Evolutionary conservation across 225 moss, liverwort and hornwort species (phyloP), one percentile per base, ranked within the genome.

Genomic region (Straminergon stramineum): DNA sequence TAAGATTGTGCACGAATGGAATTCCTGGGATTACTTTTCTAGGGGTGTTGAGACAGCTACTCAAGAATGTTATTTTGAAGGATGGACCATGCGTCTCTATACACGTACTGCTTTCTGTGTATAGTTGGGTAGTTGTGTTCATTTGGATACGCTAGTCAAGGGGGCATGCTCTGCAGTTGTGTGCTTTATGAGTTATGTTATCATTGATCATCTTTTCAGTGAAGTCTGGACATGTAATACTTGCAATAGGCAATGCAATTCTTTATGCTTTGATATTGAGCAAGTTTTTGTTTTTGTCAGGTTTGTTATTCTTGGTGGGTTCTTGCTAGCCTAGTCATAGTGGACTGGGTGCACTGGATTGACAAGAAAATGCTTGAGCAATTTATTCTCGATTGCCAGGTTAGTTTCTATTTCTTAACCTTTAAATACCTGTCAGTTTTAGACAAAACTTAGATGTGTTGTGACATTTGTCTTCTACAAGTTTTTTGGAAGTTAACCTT

Each of bases 291-390:
- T 81, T 88, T 68, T 84, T 80, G 18, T 82, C 95, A 98, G 96
- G 96, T 97, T 86, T 97, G 99, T 90, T 99, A 97, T 84, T 96
- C 99, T 75, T 97, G 99, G 97, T 97, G 99, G 97, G 96, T 99
- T 39, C 93, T 97, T 60, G 92, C 97, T 83, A 97, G 97, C 89
- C 93, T 97, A 78, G 94, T 96, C 79, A 99, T 99, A 63, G 92
- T 99, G 91, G 95, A 99, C 93, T 87, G 96, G 78, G 95, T 93
- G 45, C 94, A 96, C 61, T 97, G 99, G 97, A 96, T 99, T 65
- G 95, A 96, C 71, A 97, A 97, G 90, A 93, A 95, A 64, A 97
- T 93, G 80, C 94, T 99, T 15, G 52, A 90, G 80, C 92, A 92
- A 52, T 99, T 99, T 82, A 96, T 97, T 60, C 95, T 97, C 20